These are phyloP conservation scores for Saccharomycopsis microspora DNA, from an alignment of 805 yeast genomes.

Conservation along the genomic window DNA sequence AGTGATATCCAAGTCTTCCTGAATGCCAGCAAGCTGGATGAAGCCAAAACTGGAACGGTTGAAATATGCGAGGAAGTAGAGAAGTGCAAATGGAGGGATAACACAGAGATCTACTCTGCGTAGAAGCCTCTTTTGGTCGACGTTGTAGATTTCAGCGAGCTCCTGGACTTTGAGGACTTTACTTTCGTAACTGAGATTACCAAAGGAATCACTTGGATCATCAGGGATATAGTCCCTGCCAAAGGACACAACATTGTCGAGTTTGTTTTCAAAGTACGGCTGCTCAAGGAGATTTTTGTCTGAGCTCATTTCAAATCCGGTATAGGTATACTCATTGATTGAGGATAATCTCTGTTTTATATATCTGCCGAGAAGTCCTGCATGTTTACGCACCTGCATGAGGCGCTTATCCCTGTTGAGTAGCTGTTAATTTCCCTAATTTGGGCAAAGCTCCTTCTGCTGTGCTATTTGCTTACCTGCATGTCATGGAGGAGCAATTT, in stretches of 20 bases:
- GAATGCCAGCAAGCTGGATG: conserved; percentile 56
- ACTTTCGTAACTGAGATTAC: neutral
- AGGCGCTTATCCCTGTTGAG: too few species aligned
- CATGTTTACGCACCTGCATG: too few species aligned
- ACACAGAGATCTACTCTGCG: conserved; percentile 54
- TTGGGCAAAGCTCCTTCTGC: too few species aligned
- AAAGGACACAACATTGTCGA: conserved; percentile 6
- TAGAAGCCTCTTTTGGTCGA: conserved; percentile 43
- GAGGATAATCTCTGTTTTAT: too few species aligned
- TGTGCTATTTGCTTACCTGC: too few species aligned
- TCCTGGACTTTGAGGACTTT: conserved; percentile 16
- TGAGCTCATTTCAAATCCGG: neutral
- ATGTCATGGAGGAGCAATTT: too few species aligned
- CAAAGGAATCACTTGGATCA: neutral
- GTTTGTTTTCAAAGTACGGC: neutral
- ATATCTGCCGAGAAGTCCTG: too few species aligned
- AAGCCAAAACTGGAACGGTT: conserved; percentile 70
- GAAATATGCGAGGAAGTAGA: conserved; percentile 59
- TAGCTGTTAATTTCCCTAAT: too few species aligned
- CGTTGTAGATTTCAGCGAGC: conserved; percentile 30
- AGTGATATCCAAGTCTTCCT: conserved; percentile 35
- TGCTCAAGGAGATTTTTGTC: neutral
- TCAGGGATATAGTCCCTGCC: neutral
- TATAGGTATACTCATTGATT: too few species aligned
- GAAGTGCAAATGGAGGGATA: conserved; percentile 57